Conservation (phyloP, 2,329 filamentous ascomycete species). For the Bisporella sp. region DNA sequence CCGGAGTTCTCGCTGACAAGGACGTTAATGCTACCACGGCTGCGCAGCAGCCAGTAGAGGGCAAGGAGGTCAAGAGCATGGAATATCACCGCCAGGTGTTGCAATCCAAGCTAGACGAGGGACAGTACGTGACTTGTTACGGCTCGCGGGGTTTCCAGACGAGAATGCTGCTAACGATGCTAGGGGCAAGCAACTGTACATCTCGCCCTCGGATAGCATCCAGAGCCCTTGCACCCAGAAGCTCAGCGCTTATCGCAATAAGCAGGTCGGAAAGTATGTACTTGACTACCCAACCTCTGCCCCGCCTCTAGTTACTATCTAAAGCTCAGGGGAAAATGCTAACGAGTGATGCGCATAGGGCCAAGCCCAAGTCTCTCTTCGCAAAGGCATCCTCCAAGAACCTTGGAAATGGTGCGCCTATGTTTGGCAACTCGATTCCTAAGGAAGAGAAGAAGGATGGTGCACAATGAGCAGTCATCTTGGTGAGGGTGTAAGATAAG, state of each 20-base stretch:
- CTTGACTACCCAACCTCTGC: background rate
- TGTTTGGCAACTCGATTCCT: slow-evolving; percentile 21
- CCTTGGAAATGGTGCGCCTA: slow-evolving; percentile 27
- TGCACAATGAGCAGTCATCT: slow-evolving; percentile 7
- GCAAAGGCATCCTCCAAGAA: slow-evolving; percentile 60
- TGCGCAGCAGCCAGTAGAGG: slow-evolving; percentile 14
- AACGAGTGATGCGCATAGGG: slow-evolving; percentile 32
- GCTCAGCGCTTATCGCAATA: slow-evolving; percentile 72
- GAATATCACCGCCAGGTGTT: slow-evolving; percentile 73
- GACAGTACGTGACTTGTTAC: slow-evolving; percentile 44
- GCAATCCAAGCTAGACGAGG: slow-evolving; percentile 62
- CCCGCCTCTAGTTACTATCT: background rate
- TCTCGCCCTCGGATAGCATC: slow-evolving; percentile 83
- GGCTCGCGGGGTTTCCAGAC: too few species aligned
- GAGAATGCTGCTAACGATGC: background rate
- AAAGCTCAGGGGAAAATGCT: slow-evolving; percentile 16
- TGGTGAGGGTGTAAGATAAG: background rate
- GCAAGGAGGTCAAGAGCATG: slow-evolving; percentile 55
- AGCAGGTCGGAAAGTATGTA: slow-evolving; percentile 70
- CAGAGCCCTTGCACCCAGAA: slow-evolving; percentile 83
- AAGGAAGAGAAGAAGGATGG: slow-evolving; percentile 5
- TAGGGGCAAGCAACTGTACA: slow-evolving; percentile 41
- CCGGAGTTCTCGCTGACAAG: slow-evolving; percentile 55
- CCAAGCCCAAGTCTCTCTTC: slow-evolving; percentile 62
- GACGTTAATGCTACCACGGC: slow-evolving; percentile 54